Percentiles rank a stretch among this genome's conserved stretches.
These are phyloP conservation scores for Conticribra weissflogii DNA, from an alignment of 108 stramenopile species.

Conservation along the genomic window DNA sequence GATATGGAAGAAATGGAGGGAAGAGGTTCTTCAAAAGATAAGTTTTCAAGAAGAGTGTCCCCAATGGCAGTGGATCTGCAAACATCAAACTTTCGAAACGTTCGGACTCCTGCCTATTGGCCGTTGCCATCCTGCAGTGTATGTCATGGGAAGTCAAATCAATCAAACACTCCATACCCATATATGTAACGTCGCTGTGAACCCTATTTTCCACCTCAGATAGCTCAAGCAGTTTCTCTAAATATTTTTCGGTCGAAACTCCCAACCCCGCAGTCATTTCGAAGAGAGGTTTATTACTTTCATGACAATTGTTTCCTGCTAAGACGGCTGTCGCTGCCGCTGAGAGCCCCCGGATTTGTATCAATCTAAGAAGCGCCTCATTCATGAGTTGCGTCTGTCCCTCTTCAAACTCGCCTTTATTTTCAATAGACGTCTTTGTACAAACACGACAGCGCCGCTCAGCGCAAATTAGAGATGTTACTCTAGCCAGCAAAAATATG, in stretches of 20 bases:
- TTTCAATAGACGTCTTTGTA: neutral
- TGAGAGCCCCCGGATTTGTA: neutral
- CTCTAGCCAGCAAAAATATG: conserved; percentile 13
- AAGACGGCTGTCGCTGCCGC: neutral
- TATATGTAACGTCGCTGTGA: neutral
- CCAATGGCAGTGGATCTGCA: conserved; percentile 18
- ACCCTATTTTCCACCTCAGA: neutral
- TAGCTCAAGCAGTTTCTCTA: conserved; percentile 18
- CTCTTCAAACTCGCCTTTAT: too few species aligned
- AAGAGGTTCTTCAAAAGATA: conserved; percentile 18
- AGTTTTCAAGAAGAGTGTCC: conserved; percentile 26
- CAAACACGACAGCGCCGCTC: neutral
- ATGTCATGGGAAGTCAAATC: neutral
- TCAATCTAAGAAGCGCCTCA: neutral
- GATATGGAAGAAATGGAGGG: neutral
- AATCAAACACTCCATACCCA: conserved; percentile 20
- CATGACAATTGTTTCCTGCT: neutral
- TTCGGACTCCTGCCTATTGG: neutral
- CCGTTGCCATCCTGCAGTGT: neutral
- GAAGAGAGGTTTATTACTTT: conserved; percentile 2
- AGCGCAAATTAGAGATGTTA: neutral
- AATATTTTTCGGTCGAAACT: conserved; percentile 9
- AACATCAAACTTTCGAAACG: neutral
- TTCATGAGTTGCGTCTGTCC: too few species aligned
- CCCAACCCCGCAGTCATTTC: conserved; percentile 28